phyloP scores from a whole-genome alignment of 306 rosid species.

The Styphnolobium japonicum region DNA sequence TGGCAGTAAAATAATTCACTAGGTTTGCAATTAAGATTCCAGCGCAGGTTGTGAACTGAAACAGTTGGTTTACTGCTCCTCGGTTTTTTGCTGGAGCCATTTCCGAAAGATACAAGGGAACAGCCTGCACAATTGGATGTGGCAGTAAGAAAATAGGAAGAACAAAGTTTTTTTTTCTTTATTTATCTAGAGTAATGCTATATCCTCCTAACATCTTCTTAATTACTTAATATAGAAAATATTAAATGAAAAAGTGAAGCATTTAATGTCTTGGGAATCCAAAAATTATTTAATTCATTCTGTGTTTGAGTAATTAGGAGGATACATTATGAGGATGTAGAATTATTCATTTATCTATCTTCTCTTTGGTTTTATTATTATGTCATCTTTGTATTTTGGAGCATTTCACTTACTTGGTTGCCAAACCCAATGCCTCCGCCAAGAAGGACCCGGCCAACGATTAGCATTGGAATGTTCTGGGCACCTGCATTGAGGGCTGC shows the following conservation, averaged over 20 bases:
- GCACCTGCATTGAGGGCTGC: constrained; percentile 84
- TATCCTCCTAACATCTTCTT: too few relatives aligned
- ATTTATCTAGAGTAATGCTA: too few relatives aligned
- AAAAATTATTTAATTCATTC: too few relatives aligned
- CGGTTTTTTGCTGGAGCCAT: constrained; percentile 91
- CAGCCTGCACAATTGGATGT: constrained; percentile 58
- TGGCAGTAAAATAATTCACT: constrained; percentile 68
- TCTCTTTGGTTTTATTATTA: background rate
- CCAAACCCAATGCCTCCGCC: constrained; percentile 93
- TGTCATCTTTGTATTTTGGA: background rate
- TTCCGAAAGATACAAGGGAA: constrained; percentile 92
- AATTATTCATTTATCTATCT: background rate
- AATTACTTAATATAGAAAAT: too few relatives aligned
- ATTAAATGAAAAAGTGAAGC: too few relatives aligned
- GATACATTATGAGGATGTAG: too few relatives aligned
- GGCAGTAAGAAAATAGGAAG: background rate
- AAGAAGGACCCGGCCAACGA: constrained; percentile 74
- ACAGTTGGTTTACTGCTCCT: constrained; percentile 91
- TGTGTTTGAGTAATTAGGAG: too few relatives aligned
- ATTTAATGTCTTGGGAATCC: too few relatives aligned
- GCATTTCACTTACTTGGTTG: constrained; percentile 64
- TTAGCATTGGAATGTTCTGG: constrained; percentile 66
- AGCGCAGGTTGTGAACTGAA: constrained; percentile 85
- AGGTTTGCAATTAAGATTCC: constrained; percentile 76
- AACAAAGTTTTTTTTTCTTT: background rate